Percentiles rank a stretch among this genome's conserved stretches.
Conservation (phyloP, 2,329 filamentous ascomycete species). For the Fusarium sp. region DNA sequence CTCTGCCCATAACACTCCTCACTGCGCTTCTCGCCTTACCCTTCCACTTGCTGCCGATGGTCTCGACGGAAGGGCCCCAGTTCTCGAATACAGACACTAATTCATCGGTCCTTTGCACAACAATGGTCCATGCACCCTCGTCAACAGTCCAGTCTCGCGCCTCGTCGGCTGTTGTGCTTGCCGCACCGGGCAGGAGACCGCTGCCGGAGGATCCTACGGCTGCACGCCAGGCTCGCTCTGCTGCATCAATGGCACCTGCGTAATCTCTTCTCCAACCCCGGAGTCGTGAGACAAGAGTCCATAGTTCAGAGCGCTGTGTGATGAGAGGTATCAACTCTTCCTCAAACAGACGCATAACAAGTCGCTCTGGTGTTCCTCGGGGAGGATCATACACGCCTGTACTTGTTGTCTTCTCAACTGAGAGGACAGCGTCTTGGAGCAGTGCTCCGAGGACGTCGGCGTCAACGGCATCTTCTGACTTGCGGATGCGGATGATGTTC, state of each 20-base stretch:
- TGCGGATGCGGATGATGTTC: conserved; percentile 81
- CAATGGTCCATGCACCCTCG: conserved; percentile 74
- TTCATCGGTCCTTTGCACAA: conserved; percentile 84
- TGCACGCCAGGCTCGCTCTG: conserved; percentile 91
- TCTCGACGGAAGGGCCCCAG: conserved; percentile 73
- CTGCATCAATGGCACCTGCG: conserved; percentile 79
- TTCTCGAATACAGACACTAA: conserved; percentile 87
- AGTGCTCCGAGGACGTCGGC: conserved; percentile 77
- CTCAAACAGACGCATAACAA: conserved; percentile 80
- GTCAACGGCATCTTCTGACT: conserved; percentile 85
- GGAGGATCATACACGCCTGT: conserved; percentile 54
- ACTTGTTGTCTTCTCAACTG: conserved; percentile 52
- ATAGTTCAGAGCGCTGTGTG: conserved; percentile 81
- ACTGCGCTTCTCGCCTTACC: conserved; percentile 90
- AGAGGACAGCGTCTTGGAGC: conserved; percentile 75
- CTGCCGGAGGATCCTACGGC: conserved; percentile 66
- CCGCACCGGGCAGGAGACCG: conserved; percentile 60
- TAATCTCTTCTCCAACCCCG: conserved; percentile 81
- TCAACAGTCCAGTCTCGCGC: conserved; percentile 63
- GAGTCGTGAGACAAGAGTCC: conserved; percentile 79
- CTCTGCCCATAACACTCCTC: conserved; percentile 84
- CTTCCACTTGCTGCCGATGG: conserved; percentile 85
- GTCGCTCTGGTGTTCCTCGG: conserved; percentile 71
- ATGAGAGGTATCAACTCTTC: conserved; percentile 83
- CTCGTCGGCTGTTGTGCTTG: conserved; percentile 50